Base-by-base conservation (phyloP, 2,329 filamentous ascomycete genomes). In the Sclerotinia sclerotiorum region DNA sequence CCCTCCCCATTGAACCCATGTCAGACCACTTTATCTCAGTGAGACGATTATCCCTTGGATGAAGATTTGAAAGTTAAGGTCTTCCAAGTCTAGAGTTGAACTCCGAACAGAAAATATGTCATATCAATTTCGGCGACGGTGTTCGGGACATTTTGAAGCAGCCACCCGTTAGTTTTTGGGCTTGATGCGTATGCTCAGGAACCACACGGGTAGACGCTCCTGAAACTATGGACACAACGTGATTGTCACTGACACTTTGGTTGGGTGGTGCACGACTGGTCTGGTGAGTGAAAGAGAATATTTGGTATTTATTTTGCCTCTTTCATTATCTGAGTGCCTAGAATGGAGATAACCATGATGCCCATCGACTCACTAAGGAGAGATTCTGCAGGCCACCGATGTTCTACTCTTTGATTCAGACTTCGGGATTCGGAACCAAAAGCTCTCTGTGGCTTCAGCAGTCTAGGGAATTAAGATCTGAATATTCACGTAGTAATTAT, bases 201-300 rank as follows among this genome's bases (percentile, higher is more conserved):
- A 49, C 60, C 46, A 62, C 60, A 51, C 60, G 60, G 60, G n/a
- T 57, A 57, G 49, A 7, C 21, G 27, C 29, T 65, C 35, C 52
- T 55, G 52, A 57, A 44, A 62, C 35, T 39, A 17, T 27, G 46
- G 48, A 24, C 32, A 67, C 65, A 67, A 62, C 56, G 65, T 67
- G 65, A 67, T 62, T 65, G 56, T 62, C 60, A 62, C 46, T 62
- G 60, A 51, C 46, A 62, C 60, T 39, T 51, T 54, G 19, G 48
- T 27, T 42, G 58, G 29, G 39, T 42, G 58, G 24, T 62, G 65
- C 56, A 67, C 21, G 35, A 54, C 19, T 49, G 49, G 48, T 19
- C 48, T 29, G 32, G n/a, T 67, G 46, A 27, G 46, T 39, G 29
- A 39, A 62, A 19, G 29, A 19, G 29, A 27, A 51, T 39, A 7